Evolutionary conservation across 352 stramenopile species (phyloP).

Genomic region (Globisporangium paddicum): DNA sequence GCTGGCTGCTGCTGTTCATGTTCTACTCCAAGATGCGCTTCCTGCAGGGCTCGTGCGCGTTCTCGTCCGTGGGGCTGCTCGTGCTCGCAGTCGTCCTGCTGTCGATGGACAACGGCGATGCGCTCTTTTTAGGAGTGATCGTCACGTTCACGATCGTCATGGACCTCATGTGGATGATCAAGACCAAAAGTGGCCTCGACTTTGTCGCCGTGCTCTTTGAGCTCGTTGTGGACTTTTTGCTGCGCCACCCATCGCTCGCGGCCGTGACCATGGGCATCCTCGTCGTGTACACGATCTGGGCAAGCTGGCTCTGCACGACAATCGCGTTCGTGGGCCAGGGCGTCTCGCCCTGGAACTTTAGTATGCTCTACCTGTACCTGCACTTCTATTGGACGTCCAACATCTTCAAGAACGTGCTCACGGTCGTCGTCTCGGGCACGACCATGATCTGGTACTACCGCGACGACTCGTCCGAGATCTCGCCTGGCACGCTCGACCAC

Average conservation of each 20-base stretch:
- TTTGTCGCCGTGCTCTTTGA: slow-evolving; percentile 85
- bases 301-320: slow-evolving; percentile 76
- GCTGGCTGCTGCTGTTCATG: slow-evolving; percentile 70
- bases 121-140: slow-evolving; percentile 44
- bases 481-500: slow-evolving; percentile 20
- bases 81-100: slow-evolving; percentile 49
- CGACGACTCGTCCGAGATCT: slow-evolving; percentile 60
- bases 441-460: slow-evolving; percentile 87
- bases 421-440: slow-evolving; percentile 68
- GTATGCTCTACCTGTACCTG: slow-evolving; percentile 69
- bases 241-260: slow-evolving; percentile 49
- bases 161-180: slow-evolving; percentile 67
- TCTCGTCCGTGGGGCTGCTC: slow-evolving; percentile 54
- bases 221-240: slow-evolving; percentile 66
- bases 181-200: slow-evolving; percentile 62
- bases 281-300: slow-evolving; percentile 68
- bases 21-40: slow-evolving; percentile 75
- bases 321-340: slow-evolving; percentile 42
- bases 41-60: slow-evolving; percentile 59
- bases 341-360: slow-evolving; percentile 61
- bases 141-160: slow-evolving; percentile 33
- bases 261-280: slow-evolving; percentile 45
- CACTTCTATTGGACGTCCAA: slow-evolving; percentile 90
- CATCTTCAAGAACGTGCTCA: slow-evolving; percentile 81
- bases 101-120: slow-evolving; percentile 39